A percentile compares a stretch with the other conserved stretches of the same genome.
Evolutionary conservation across 108 stramenopile species (phyloP).

Genomic region (Skeletonema marinoi): DNA sequence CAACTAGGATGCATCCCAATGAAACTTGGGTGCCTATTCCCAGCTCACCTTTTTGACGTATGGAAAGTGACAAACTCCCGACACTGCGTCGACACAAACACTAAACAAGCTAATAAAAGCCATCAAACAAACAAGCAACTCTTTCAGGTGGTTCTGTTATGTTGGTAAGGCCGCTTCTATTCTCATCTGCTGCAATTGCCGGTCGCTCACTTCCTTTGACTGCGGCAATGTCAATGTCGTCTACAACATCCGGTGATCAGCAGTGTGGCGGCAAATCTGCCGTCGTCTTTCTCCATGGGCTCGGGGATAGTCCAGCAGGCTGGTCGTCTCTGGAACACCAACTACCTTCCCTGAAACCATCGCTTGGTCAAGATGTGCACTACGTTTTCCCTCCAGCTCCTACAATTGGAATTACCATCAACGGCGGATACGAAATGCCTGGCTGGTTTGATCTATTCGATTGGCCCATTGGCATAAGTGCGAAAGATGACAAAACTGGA

Average conservation of each 20-base stretch:
- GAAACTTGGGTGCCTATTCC: too few relatives aligned
- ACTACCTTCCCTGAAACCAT: conserved; percentile 58
- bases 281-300: conserved; percentile 79
- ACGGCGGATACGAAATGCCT: conserved; percentile 84
- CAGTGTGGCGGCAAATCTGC: conserved; percentile 40
- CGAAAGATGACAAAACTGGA: conserved; percentile 69
- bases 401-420: conserved; percentile 77
- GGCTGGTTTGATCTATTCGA: conserved; percentile 91
- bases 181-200: conserved; percentile 3
- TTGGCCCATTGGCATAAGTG: conserved; percentile 82
- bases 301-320: conserved; percentile 75
- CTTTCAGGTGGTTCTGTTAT: background rate
- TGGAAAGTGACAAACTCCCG: background rate
- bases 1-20: too few relatives aligned
- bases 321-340: conserved; percentile 63
- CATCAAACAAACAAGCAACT: too few relatives aligned
- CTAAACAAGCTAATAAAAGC: background rate
- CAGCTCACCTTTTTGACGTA: background rate
- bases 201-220: conserved; percentile 6
- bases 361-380: conserved; percentile 49
- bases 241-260: conserved; percentile 10
- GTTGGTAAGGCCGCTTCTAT: background rate
- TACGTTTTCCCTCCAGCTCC: conserved; percentile 87
- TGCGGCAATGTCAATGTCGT: conserved; percentile 5
- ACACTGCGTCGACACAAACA: background rate